Base-by-base conservation (phyloP, 106 monocot genomes). In the Phalaenopsis aphrodite region DNA sequence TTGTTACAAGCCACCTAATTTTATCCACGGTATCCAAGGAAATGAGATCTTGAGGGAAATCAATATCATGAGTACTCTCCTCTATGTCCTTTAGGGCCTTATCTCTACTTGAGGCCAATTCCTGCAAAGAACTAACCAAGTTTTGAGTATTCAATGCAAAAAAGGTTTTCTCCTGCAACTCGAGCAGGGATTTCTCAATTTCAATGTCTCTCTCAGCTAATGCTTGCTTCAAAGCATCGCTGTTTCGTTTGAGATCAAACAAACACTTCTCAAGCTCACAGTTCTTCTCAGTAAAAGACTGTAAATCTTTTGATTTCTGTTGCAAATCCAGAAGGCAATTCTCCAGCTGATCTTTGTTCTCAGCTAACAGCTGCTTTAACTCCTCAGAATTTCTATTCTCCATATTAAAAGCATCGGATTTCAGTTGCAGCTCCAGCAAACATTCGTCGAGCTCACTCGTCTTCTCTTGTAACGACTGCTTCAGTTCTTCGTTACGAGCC, bases 1-100 rank as follows among this genome's bases (percentile, higher is more conserved):
- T 89, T 74, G 87, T 81, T 82, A 85, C 83, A 77, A 96, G 78
- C 91, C 96, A 96, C 47, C 79, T 83, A 24, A 94, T 55, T 77
- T 71, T 91, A 64, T 85, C 93, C 39, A 87, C 58, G 39, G 82
- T 55, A 39, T 88, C 91, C 77, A 82, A 69, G 47, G 87, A 84
- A 56, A 78, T 78, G 68, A 88, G 41, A 18, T 94, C 87, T 21
- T 85, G 76, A 41, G 87, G 83, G 21, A 41, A 78, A 81, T 88
- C 82, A 73, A 56, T 19, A 66, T 84, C 78, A 14, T 80, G 79
- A 23, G 87, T 78, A n/a, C 74, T 65, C 83, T 77, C 87, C 84
- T 90, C 93, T 71, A 93, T 85, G 52, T 87, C 85, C 16, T 84
- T 67, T 78, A 92, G 84, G 81, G 86, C 24, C 37, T 57, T 86